These are phyloP conservation scores for Cryptococcus sp. DNA, from an alignment of 1,284 basidiomycete genomes.

Conservation along the genomic window DNA sequence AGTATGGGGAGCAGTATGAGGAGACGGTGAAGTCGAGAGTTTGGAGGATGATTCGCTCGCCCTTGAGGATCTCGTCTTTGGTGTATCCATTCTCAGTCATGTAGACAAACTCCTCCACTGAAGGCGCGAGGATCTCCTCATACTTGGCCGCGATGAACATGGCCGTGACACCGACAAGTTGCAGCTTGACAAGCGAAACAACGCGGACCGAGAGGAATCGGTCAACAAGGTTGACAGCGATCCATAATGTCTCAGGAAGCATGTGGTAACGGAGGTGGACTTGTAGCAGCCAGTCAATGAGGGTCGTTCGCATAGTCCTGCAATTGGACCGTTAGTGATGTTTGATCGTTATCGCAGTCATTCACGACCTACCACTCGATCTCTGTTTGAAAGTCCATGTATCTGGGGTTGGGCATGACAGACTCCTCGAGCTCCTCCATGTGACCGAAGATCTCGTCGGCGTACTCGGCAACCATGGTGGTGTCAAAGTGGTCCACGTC, in stretches of 20 bases:
- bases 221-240: conserved; percentile 66
- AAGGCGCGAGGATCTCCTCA: conserved; percentile 71
- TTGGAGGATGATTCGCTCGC: conserved; percentile 88
- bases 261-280: conserved; percentile 67
- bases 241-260: conserved; percentile 68
- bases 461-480: conserved; percentile 97
- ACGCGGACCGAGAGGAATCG: conserved; percentile 64
- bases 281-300: conserved; percentile 63
- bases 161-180: conserved; percentile 65
- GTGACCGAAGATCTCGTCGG: conserved; percentile 95
- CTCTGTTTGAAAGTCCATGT: conserved; percentile 93
- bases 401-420: conserved; percentile 89
- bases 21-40: conserved; percentile 95
- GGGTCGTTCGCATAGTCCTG: conserved; percentile 59
- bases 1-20: conserved; percentile 98
- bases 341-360: not conserved
- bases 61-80: conserved; percentile 95
- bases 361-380: conserved; percentile 71
- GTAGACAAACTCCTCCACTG: conserved; percentile 90
- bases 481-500: conserved; percentile 84
- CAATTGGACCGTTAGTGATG: not conserved
- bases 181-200: conserved; percentile 64
- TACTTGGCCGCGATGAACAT: conserved; percentile 69
- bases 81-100: conserved; percentile 95
- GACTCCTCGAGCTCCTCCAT: conserved; percentile 89